phyloP scores from a whole-genome alignment of 1,284 basidiomycete genomes.

The Athelia psychrophila region DNA sequence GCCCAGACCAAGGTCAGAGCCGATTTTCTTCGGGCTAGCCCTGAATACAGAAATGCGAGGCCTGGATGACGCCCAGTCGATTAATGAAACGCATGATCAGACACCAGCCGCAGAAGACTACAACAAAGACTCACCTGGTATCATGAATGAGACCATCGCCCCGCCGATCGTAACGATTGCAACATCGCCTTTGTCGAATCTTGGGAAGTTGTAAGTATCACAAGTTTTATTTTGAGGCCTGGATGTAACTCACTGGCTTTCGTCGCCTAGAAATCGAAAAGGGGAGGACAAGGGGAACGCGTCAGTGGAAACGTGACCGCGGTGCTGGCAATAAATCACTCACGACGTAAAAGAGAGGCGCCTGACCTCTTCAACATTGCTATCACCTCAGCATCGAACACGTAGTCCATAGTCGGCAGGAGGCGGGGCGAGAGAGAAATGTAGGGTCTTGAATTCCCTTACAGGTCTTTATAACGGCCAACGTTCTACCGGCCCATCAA shows the following conservation, averaged over 20 bases:
- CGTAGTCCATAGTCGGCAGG: too few species aligned
- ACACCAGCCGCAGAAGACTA: conserved; percentile 23
- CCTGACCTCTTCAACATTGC: too few species aligned
- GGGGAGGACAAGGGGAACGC: too few species aligned
- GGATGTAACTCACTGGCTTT: background rate
- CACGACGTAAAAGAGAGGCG: too few species aligned
- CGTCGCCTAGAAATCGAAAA: background rate
- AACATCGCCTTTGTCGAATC: conserved; percentile 71
- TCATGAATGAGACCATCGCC: conserved; percentile 50
- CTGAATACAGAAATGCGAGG: conserved; percentile 83
- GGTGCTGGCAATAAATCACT: too few species aligned
- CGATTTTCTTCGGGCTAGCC: conserved; percentile 76
- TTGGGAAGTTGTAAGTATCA: conserved; percentile 12
- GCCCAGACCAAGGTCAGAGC: conserved; percentile 70
- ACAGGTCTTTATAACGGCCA: too few species aligned
- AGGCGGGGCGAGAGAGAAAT: too few species aligned
- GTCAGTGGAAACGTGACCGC: too few species aligned
- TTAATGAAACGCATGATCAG: conserved; percentile 72
- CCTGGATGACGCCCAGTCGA: too few species aligned
- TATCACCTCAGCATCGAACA: too few species aligned
- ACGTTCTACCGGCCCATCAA: too few species aligned
- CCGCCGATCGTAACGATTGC: conserved; percentile 78
- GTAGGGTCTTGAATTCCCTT: too few species aligned
- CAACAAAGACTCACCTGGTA: background rate
- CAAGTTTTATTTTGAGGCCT: background rate